Evolutionary conservation across 148 eudicot species (phyloP).

Genomic region (Mesembryanthemum crystallinum): DNA sequence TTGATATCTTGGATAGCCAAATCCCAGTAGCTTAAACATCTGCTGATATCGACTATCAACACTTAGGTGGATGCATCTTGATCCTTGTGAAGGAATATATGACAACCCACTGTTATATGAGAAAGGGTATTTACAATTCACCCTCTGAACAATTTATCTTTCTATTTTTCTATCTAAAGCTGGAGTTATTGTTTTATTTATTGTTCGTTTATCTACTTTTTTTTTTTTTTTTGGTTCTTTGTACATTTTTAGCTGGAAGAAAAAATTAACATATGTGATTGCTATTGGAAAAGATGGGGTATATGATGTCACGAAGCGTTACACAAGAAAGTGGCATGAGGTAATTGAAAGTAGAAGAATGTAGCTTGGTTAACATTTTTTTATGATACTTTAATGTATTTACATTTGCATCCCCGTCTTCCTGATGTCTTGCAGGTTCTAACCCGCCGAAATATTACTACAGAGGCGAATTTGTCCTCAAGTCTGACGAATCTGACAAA

Average conservation of each 20-base stretch:
- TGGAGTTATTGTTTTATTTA: conserved; percentile 5
- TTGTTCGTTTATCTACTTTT: background rate
- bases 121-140: conserved; percentile 59
- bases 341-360: conserved; percentile 32
- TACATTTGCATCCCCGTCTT: conserved; percentile 1
- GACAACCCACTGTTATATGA: conserved; percentile 93
- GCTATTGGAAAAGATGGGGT: conserved; percentile 91
- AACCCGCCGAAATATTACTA: conserved; percentile 60
- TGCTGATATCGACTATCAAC: conserved; percentile 9
- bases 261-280: conserved; percentile 70
- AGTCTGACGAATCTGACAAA: conserved; percentile 58
- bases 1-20: background rate
- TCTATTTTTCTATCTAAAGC: conserved; percentile 12
- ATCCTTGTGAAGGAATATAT: conserved; percentile 94
- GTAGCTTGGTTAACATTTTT: background rate
- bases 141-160: background rate
- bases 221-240: background rate
- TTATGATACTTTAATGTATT: conserved; percentile 2
- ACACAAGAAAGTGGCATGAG: conserved; percentile 96
- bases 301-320: conserved; percentile 94
- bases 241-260: conserved; percentile 60
- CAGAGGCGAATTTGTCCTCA: conserved; percentile 53
- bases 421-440: conserved; percentile 54
- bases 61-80: conserved; percentile 98
- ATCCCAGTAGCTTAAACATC: background rate